These are phyloP conservation scores for Pinus taeda DNA, from an alignment of 75 land plant genomes.

Conservation along the genomic window DNA sequence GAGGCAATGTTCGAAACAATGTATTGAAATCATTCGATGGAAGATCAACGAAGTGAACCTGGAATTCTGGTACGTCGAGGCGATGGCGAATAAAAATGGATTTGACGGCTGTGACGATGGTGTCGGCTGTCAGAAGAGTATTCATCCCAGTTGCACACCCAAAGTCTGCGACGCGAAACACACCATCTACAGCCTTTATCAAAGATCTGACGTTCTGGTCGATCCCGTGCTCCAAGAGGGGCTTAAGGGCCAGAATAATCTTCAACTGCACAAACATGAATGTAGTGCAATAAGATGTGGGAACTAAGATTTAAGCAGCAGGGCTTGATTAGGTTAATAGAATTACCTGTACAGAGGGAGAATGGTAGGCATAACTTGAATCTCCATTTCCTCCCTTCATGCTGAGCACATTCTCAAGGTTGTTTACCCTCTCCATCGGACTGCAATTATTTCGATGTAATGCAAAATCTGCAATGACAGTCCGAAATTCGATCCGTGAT, in stretches of 20 bases:
- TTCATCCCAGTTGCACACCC: background rate
- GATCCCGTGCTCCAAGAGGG: constrained; percentile 9
- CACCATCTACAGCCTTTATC: background rate
- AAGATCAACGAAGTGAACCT: background rate
- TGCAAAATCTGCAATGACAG: too few relatives aligned
- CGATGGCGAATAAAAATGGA: background rate
- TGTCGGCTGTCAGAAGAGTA: background rate
- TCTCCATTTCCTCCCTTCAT: too few relatives aligned
- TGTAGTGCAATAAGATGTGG: too few relatives aligned
- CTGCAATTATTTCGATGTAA: too few relatives aligned
- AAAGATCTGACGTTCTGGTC: constrained; percentile 2
- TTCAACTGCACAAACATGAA: background rate
- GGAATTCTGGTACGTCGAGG: background rate
- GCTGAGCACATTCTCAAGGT: too few relatives aligned
- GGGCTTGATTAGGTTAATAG: too few relatives aligned
- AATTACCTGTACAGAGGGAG: too few relatives aligned
- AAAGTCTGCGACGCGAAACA: constrained; percentile 29
- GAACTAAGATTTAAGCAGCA: background rate
- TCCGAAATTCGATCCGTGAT: too few relatives aligned
- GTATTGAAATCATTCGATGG: too few relatives aligned
- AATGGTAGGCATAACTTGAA: too few relatives aligned
- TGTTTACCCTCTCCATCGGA: too few relatives aligned
- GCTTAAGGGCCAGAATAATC: background rate
- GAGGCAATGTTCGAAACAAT: background rate
- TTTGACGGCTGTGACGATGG: background rate